A percentile compares a stretch with the other conserved stretches of the same genome.
phyloP scores from a whole-genome alignment of 805 yeast species.

The Metschnikowia arizonensis region DNA sequence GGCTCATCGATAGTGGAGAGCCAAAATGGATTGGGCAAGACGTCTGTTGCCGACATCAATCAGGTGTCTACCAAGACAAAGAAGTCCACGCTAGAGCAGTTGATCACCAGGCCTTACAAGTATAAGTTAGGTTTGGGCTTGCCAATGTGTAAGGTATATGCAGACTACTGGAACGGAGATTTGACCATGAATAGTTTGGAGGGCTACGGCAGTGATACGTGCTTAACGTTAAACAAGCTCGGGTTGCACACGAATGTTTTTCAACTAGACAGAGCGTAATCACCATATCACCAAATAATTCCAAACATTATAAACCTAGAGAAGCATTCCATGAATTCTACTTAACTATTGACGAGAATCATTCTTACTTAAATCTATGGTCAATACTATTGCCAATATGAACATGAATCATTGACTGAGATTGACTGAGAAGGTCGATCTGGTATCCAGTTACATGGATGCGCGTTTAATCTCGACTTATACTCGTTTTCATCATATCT shows the following conservation, averaged over 20 bases:
- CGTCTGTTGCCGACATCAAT: conserved; percentile 41
- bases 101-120: conserved; percentile 70
- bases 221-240: conserved; percentile 70
- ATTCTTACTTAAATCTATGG: no score
- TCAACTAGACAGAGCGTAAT: conserved; percentile 67
- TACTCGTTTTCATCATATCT: not conserved
- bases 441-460: not conserved
- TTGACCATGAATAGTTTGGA: conserved; percentile 76
- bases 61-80: conserved; percentile 28
- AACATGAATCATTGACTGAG: no score
- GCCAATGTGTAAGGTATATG: conserved; percentile 89
- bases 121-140: conserved; percentile 81
- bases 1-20: conserved; percentile 35
- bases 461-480: not conserved
- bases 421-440: no score
- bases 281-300: not conserved
- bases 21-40: conserved; percentile 27
- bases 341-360: no score
- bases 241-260: conserved; percentile 62
- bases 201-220: conserved; percentile 91
- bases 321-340: no score
- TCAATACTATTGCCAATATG: no score
- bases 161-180: conserved; percentile 96
- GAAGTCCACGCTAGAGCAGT: conserved; percentile 54
- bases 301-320: no score